Conservation (phyloP, 2,329 filamentous ascomycete species). For the Diplodia sapinea region DNA sequence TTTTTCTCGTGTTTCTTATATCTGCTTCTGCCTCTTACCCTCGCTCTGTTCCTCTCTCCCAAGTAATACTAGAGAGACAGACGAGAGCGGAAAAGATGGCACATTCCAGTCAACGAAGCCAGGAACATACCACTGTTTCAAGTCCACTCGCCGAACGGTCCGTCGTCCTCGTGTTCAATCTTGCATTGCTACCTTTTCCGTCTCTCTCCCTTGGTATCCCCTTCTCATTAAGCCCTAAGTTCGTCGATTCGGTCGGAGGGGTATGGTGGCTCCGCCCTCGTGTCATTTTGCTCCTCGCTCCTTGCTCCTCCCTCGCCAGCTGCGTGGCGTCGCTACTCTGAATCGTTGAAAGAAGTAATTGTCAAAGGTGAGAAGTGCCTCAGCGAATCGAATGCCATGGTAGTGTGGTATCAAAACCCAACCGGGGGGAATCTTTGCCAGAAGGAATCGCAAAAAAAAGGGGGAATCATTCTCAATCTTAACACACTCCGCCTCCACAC, state of each 20-base stretch:
- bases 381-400: conserved; percentile 20
- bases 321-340: conserved; percentile 17
- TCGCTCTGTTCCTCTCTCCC: neutral
- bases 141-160: neutral
- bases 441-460: conserved; percentile 28
- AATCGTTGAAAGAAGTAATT: conserved; percentile 24
- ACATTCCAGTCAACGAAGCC: neutral
- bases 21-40: conserved; percentile 12
- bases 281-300: conserved; percentile 20
- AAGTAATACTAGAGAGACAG: neutral
- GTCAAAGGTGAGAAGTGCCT: conserved; percentile 15
- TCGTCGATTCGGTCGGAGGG: conserved; percentile 13
- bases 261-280: conserved; percentile 12
- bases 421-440: conserved; percentile 29
- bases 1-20: conserved; percentile 3
- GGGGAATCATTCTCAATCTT: conserved; percentile 28
- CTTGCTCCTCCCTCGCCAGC: conserved; percentile 28
- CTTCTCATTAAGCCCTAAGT: conserved; percentile 2
- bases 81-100: neutral
- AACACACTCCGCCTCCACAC: conserved; percentile 20
- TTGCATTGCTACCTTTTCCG: neutral
- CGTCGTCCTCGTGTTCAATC: neutral
- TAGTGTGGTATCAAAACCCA: conserved; percentile 28
- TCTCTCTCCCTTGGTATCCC: neutral
- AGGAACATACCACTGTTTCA: conserved; percentile 27